Evolutionary conservation across 179 eudicot species (phyloP), one percentile per base, ranked within the genome.

Genomic region (Monotropa hypopitys): DNA sequence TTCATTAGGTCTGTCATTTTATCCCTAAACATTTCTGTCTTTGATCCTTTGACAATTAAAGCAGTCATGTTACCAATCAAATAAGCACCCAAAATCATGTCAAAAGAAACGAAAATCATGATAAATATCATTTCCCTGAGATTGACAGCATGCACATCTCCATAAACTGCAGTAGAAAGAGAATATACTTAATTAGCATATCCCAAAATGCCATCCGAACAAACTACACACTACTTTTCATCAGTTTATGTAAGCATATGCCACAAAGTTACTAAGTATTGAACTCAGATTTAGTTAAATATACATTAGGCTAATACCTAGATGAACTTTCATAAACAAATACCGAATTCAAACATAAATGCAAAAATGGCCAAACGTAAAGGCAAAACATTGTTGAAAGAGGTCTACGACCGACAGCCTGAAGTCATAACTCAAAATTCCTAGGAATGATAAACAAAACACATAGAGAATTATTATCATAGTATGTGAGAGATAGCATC

Each of bases 61-160:
- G 98, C 98, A 30, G 98, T 94, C 90, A 92, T 90, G 83, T 92
- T 94, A 86, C 97, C 98, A 23, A 94, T 88, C 84, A 94, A 82
- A 78, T 94, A 94, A 65, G 98, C 98, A 77, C 98, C 94, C 81
- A 94, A 84, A 81, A 94, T 80, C 98, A 94, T 94, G 72, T 94
- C 98, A 76, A 94, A 92, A 6, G 98, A 94, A 77, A 92, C 98
- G 72, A 89, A 94, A 70, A 89, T 78, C 98, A 94, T 94, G 46
- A 94, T 70, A 43, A 94, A 94, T 85, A 94, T 92, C 98, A 92
- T 92, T 82, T 94, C 97, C 83, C 94, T 89, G 84, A 87, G 0
- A 80, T 94, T 94, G 7, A 94, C 98, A 26, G 98, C 98, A 86
- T 94, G 98, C 79, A 94, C 86, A 73, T 94, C 98, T 35, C 98